These are phyloP conservation scores for Fistulina hepatica DNA, from an alignment of 1,284 basidiomycete genomes.

Conservation along the genomic window DNA sequence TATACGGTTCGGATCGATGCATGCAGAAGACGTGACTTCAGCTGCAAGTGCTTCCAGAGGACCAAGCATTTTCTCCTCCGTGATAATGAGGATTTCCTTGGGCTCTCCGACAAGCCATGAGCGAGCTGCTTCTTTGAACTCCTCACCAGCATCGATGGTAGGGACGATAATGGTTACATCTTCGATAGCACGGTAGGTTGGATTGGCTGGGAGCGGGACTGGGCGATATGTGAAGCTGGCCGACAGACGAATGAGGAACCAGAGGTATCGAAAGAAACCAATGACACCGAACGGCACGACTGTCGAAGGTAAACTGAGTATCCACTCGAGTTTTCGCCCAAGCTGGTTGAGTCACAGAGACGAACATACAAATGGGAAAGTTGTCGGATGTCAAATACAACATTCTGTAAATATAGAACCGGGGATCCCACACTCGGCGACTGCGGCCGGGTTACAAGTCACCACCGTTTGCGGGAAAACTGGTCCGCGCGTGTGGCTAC, in stretches of 20 bases:
- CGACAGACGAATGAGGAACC: constrained; percentile 75
- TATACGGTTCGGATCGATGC: constrained; percentile 74
- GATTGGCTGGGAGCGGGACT: constrained; percentile 77
- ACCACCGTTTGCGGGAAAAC: too few species aligned
- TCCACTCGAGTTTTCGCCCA: constrained; percentile 9
- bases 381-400: constrained; percentile 70
- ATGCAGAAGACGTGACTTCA: too few species aligned
- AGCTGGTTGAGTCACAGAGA: constrained; percentile 3
- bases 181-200: constrained; percentile 79
- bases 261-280: constrained; percentile 85
- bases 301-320: constrained; percentile 22
- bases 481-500: too few species aligned
- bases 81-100: constrained; percentile 89
- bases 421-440: too few species aligned
- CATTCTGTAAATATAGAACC: too few species aligned
- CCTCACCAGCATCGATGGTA: constrained; percentile 89
- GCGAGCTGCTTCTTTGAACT: constrained; percentile 86
- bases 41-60: constrained; percentile 81
- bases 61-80: constrained; percentile 81
- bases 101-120: constrained; percentile 85
- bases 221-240: constrained; percentile 73
- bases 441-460: too few species aligned
- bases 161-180: constrained; percentile 94
- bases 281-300: constrained; percentile 88
- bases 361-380: constrained; percentile 63